Percentiles rank a stretch among this genome's conserved stretches.
Conservation (phyloP, 352 stramenopile genomes). For the Globisporangium polare region DNA sequence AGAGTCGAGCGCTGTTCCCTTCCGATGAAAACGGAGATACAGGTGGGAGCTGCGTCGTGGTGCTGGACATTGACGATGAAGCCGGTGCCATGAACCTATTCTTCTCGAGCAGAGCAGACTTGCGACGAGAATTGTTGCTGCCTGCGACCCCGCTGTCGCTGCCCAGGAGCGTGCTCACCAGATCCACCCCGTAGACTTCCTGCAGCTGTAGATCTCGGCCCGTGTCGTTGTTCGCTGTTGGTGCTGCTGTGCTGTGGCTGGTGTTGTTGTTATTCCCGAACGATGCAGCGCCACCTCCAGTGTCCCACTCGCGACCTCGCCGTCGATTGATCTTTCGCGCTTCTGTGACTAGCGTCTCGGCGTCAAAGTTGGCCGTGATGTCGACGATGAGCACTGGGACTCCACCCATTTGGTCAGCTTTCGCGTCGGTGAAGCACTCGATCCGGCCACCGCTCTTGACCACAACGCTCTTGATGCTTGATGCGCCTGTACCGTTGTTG, state of each 20-base stretch:
- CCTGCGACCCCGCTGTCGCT: slow-evolving; percentile 11
- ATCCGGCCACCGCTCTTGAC: slow-evolving; percentile 47
- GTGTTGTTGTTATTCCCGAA: slow-evolving; percentile 6
- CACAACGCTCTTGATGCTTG: slow-evolving; percentile 30
- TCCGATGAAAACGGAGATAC: neutral
- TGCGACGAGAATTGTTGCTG: neutral
- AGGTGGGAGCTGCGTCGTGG: neutral
- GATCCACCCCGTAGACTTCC: slow-evolving; percentile 64
- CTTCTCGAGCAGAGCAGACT: slow-evolving; percentile 12
- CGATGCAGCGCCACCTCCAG: slow-evolving; percentile 9
- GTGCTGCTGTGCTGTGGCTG: slow-evolving; percentile 10
- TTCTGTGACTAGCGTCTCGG: slow-evolving; percentile 29
- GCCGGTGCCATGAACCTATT: neutral
- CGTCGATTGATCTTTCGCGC: slow-evolving; percentile 21
- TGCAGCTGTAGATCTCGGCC: slow-evolving; percentile 28
- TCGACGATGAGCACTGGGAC: slow-evolving; percentile 38
- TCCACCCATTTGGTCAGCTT: slow-evolving; percentile 10
- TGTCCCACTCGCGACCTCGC: slow-evolving; percentile 5
- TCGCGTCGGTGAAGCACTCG: slow-evolving; percentile 38
- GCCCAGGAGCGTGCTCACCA: slow-evolving; percentile 38
- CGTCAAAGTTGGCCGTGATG: slow-evolving; percentile 43
- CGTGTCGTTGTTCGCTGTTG: slow-evolving; percentile 17
- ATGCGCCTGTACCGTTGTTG: neutral
- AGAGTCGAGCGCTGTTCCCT: slow-evolving; percentile 2
- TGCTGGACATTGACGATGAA: neutral